phyloP scores from a whole-genome alignment of 257 asterid genomes.

The Buddleja alternifolia region DNA sequence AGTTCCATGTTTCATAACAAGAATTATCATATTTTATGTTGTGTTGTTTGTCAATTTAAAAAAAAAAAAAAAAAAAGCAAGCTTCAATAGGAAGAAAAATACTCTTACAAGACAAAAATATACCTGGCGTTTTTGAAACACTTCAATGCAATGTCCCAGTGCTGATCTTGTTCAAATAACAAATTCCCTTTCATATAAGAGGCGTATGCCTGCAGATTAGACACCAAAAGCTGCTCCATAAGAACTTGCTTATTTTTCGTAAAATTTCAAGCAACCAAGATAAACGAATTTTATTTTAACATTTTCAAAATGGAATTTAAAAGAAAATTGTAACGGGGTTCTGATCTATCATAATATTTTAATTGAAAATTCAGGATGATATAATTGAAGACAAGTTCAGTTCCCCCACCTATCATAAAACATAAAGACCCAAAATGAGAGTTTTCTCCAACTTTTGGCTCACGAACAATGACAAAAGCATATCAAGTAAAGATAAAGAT shows the following conservation, averaged over 20 bases:
- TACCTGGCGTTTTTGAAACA: slow-evolving; percentile 95
- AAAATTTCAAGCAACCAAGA: slow-evolving; percentile 17
- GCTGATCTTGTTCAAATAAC: slow-evolving; percentile 89
- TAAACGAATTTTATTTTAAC: not conserved
- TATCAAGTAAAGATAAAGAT: not conserved
- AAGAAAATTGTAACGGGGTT: too few species aligned
- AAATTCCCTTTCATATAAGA: slow-evolving; percentile 92
- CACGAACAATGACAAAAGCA: not conserved
- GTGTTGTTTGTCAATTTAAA: too few species aligned
- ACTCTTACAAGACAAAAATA: too few species aligned
- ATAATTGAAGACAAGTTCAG: not conserved
- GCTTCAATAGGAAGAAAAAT: too few species aligned
- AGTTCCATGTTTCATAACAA: slow-evolving; percentile 22
- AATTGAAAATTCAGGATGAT: not conserved
- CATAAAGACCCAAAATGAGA: not conserved
- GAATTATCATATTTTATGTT: slow-evolving; percentile 10
- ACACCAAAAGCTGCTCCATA: slow-evolving; percentile 24
- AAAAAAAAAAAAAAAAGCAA: too few species aligned
- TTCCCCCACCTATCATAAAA: not conserved
- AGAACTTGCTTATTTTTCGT: not conserved
- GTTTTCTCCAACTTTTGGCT: not conserved
- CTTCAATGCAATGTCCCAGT: slow-evolving; percentile 90
- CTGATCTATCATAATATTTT: not conserved
- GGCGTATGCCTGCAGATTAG: slow-evolving; percentile 80
- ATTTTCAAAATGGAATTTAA: not conserved